Conservation (phyloP, 345 rosid species). For the Lagerstroemia speciosa region DNA sequence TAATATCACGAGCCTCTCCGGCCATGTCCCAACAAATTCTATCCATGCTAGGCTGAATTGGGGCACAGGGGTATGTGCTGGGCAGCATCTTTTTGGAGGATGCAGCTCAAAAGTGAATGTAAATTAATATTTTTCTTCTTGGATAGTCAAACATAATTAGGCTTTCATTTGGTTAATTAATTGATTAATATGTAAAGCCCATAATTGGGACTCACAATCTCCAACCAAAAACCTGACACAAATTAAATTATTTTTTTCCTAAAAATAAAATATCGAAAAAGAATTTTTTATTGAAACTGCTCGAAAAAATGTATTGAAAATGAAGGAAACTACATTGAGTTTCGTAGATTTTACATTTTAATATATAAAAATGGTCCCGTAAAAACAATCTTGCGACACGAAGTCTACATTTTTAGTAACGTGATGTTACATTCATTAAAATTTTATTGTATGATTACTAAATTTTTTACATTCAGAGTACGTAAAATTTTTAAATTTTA, state of each 20-base stretch:
- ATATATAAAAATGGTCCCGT: too few relatives aligned
- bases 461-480: too few relatives aligned
- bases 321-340: background rate
- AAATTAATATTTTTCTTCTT: background rate
- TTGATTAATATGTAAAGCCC: background rate
- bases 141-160: background rate
- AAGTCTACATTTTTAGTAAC: too few relatives aligned
- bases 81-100: conserved; percentile 2
- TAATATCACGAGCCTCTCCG: background rate
- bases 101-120: background rate
- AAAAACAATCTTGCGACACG: too few relatives aligned
- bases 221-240: background rate
- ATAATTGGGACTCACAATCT: background rate
- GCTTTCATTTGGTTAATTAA: background rate
- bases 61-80: conserved; percentile 4
- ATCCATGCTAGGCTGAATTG: background rate
- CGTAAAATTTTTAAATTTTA: too few relatives aligned
- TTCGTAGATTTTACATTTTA: too few relatives aligned
- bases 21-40: background rate
- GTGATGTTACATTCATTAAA: too few relatives aligned
- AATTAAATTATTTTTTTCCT: background rate
- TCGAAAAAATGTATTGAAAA: background rate
- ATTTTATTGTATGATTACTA: too few relatives aligned
- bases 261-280: too few relatives aligned
- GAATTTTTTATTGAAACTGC: too few relatives aligned